Conservation (phyloP, 2,329 filamentous ascomycete species). For the Fusarium musae region DNA sequence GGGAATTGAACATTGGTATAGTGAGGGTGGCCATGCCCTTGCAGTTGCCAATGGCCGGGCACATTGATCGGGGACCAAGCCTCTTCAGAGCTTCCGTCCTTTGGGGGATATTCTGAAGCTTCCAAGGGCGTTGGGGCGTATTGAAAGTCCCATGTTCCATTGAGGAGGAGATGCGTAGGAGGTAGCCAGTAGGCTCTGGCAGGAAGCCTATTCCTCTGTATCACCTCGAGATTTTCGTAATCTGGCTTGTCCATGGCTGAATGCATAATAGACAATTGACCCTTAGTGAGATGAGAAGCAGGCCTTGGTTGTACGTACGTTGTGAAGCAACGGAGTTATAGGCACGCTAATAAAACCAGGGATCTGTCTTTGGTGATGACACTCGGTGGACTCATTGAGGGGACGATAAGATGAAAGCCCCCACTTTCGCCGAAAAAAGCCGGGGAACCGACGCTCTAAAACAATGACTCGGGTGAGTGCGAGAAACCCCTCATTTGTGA, state of each 20-base stretch:
- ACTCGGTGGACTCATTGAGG: neutral
- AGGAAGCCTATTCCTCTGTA: conserved; percentile 6
- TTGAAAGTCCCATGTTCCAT: conserved; percentile 19
- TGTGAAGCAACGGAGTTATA: neutral
- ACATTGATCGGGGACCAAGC: neutral
- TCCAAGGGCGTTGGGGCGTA: neutral
- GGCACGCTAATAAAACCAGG: neutral
- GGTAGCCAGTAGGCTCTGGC: conserved; percentile 16
- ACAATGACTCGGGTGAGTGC: neutral
- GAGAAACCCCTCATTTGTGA: neutral
- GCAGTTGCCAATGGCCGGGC: conserved; percentile 12
- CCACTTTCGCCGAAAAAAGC: conserved; percentile 19
- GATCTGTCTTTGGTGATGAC: neutral
- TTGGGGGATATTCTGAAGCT: neutral
- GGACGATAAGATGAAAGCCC: neutral
- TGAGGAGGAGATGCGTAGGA: conserved; percentile 6
- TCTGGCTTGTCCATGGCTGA: neutral
- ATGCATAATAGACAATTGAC: fast-evolving
- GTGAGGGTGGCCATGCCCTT: conserved; percentile 9
- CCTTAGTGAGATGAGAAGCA: too few relatives aligned
- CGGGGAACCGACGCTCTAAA: neutral
- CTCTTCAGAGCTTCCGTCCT: neutral
- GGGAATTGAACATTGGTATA: conserved; percentile 20
- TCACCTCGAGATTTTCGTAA: conserved; percentile 14
- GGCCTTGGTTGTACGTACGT: neutral